Evolutionary conservation across 306 rosid genomes (phyloP), one percentile per base, ranked within the genome.

Genomic region (Trifolium dubium): DNA sequence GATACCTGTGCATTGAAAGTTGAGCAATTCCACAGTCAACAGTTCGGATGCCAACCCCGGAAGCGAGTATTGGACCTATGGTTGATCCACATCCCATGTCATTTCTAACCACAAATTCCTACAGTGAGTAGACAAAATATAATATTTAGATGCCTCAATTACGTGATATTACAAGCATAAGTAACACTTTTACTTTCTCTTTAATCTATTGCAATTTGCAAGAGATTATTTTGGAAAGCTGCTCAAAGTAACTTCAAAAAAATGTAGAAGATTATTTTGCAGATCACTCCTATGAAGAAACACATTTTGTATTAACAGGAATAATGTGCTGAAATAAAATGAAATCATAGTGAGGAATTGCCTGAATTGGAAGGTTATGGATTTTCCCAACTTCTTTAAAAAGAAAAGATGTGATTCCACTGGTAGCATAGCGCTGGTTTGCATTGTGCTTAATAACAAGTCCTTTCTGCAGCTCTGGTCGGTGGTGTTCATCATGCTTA

Each of bases 11-110:
- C 98, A 94, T 94, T 56, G 98, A 94, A 65, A 94, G 98, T 81
- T 94, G 98, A 77, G 97, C 84, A 80, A 94, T 91, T 67, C 98
- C 98, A 79, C 98, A 94, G 78, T 94, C 98, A 63, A 94, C 94
- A 5, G 98, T 91, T 56, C 97, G 94, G 71, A 94, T 91, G 72
- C 97, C 96, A 51, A 85, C 92, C 69, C 98, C 97, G 64, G 97
- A 89, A 56, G 97, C 96, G 40, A 94, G 96, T 78, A 94, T 94
- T 55, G 98, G 98, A 72, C 97, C 98, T 68, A 94, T 94, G 80
- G 98, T 94, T 34, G 98, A 94, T 77, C 98, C 98, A 34, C 98
- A 94, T 72, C 98, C 98, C 98, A 89, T 94, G 78, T 89, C 98
- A 61, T 94, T 94, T 91, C 98, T 81, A 77, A 94, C 97, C 77